phyloP scores from a whole-genome alignment of 2,329 filamentous ascomycete genomes.

The Calonectria hawksworthii region DNA sequence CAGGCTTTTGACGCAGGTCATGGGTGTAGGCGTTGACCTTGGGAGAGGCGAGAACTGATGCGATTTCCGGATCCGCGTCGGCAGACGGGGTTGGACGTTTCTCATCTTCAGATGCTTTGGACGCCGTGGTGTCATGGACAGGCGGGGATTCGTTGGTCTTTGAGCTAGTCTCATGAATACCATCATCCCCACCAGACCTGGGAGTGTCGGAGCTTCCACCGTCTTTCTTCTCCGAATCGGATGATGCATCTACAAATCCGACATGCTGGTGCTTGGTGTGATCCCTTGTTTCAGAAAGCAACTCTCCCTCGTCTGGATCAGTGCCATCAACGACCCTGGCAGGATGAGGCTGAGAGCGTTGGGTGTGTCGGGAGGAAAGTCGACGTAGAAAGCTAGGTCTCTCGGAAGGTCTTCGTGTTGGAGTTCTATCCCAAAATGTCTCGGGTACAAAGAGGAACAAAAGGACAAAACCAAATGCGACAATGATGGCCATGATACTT shows the following conservation, averaged over 20 bases:
- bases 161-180: not conserved
- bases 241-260: not conserved
- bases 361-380: conserved; percentile 59
- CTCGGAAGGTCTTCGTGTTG: conserved; percentile 58
- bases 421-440: conserved; percentile 94
- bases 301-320: conserved; percentile 18
- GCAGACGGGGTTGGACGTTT: not conserved
- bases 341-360: conserved; percentile 6
- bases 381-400: conserved; percentile 63
- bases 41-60: conserved; percentile 54
- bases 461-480: conserved; percentile 77
- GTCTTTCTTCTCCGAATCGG: not conserved
- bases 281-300: not conserved
- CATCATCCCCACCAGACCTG: not conserved
- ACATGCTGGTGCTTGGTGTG: not conserved
- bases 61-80: conserved; percentile 59
- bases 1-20: conserved; percentile 75
- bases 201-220: not conserved
- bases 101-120: not conserved
- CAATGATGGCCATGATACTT: conserved; percentile 86
- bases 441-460: conserved; percentile 94
- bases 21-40: conserved; percentile 75
- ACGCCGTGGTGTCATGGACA: not conserved
- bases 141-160: too few relatives aligned
- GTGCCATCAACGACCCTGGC: not conserved